Conservation (phyloP, 2,329 filamentous ascomycete genomes). For the Sporothrix luriei region DNA sequence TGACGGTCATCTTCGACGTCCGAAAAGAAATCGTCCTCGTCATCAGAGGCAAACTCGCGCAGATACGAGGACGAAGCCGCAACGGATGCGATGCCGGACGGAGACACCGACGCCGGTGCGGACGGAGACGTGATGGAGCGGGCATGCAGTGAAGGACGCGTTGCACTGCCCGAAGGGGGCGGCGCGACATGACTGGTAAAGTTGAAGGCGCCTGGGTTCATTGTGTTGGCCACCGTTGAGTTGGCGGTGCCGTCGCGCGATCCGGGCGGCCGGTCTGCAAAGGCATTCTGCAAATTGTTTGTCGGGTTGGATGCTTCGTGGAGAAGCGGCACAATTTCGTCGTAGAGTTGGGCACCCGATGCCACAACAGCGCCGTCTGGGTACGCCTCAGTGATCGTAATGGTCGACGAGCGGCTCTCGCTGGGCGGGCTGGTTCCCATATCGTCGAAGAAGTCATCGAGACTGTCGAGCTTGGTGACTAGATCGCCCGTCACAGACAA, state of each 20-base stretch:
- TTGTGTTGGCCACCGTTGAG: conserved; percentile 51
- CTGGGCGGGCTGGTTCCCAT: conserved; percentile 61
- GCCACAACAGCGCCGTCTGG: conserved; percentile 62
- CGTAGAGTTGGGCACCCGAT: conserved; percentile 80
- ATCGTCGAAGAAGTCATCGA: conserved; percentile 82
- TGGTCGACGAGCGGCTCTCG: conserved; percentile 61
- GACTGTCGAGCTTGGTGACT: conserved; percentile 74
- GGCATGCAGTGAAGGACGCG: conserved; percentile 71
- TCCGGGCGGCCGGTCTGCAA: conserved; percentile 70
- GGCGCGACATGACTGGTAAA: conserved; percentile 22
- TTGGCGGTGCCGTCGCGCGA: conserved; percentile 58
- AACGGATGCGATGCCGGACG: conserved; percentile 65
- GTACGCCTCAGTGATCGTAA: conserved; percentile 65
- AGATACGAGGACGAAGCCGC: conserved; percentile 60
- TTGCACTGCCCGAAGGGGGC: conserved; percentile 38
- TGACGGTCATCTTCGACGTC: conserved; percentile 68
- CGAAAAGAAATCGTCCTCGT: conserved; percentile 80
- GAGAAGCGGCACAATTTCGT: conserved; percentile 87
- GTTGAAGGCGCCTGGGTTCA: conserved; percentile 64
- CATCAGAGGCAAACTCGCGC: conserved; percentile 69
- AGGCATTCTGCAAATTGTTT: conserved; percentile 83
- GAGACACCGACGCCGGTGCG: conserved; percentile 45
- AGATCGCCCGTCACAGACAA: conserved; percentile 69
- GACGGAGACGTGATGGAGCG: conserved; percentile 84
- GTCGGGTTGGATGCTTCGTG: conserved; percentile 81